Evolutionary conservation across 176 grass and related monocot species (phyloP).

Genomic region (Pontederia crassipes): DNA sequence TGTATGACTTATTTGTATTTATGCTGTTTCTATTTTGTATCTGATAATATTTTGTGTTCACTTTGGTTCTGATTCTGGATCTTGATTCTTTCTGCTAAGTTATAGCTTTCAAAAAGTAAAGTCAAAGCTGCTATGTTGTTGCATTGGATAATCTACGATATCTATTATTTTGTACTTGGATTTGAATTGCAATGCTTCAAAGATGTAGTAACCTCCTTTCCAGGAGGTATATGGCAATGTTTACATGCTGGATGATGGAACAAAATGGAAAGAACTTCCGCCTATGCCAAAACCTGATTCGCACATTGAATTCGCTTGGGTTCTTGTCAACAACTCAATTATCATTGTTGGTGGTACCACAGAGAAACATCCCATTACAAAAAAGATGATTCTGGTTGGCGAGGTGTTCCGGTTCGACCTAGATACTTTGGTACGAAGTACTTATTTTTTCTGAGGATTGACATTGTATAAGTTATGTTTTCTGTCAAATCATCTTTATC

Average conservation of each 20-base stretch:
- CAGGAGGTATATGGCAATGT: conserved; percentile 89
- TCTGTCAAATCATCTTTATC: too few relatives aligned
- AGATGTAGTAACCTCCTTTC: background rate
- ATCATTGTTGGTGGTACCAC: conserved; percentile 86
- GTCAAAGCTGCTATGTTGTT: too few relatives aligned
- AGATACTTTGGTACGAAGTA: conserved; percentile 40
- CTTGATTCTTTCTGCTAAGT: too few relatives aligned
- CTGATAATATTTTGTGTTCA: too few relatives aligned
- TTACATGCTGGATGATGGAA: conserved; percentile 78
- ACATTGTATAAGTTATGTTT: too few relatives aligned
- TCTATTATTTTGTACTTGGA: too few relatives aligned
- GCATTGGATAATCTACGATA: too few relatives aligned
- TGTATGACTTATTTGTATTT: too few relatives aligned
- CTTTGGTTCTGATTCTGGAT: too few relatives aligned
- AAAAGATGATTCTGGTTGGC: conserved; percentile 83
- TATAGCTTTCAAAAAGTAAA: too few relatives aligned
- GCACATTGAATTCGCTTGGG: conserved; percentile 96
- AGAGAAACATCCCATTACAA: conserved; percentile 77
- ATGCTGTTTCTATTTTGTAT: too few relatives aligned
- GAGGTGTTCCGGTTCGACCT: conserved; percentile 91
- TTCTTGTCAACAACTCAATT: conserved; percentile 75
- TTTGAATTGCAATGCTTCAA: too few relatives aligned
- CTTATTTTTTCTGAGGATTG: background rate
- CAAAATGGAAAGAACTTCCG: conserved; percentile 72
- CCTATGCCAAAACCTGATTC: conserved; percentile 88